Evolutionary conservation across 768 basidiomycete genomes (phyloP).

Genomic region (Tulasnella sp.): DNA sequence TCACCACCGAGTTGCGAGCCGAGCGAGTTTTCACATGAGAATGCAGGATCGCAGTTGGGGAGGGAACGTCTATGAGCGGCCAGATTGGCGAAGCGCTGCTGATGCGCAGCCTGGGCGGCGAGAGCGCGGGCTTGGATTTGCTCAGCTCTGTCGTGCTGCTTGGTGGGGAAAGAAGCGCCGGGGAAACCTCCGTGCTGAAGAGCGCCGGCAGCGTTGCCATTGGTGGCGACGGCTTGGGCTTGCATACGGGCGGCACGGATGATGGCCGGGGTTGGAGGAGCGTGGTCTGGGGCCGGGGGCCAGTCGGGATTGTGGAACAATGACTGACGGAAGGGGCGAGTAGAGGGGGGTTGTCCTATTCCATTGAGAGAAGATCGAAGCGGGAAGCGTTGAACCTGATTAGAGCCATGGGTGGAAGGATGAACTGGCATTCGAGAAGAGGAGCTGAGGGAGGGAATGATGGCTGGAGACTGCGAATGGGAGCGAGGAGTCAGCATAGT

Average conservation of each 20-base stretch:
- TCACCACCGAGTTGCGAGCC: not conserved
- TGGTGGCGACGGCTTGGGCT: not conserved
- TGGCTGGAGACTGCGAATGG: not conserved
- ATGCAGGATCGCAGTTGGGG: not conserved
- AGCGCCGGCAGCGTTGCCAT: not conserved
- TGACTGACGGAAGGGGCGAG: constrained; percentile 3
- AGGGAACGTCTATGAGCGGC: not conserved
- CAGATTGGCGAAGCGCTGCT: constrained; percentile 7
- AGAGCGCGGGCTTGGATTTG: constrained; percentile 19
- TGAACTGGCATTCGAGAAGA: constrained; percentile 7
- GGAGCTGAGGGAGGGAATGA: not conserved
- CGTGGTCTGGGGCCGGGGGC: constrained; percentile 7
- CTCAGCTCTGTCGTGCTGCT: constrained; percentile 6
- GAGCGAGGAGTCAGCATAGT: not conserved
- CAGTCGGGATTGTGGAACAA: constrained; percentile 14
- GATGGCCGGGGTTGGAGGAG: constrained; percentile 15
- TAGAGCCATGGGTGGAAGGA: constrained; percentile 5
- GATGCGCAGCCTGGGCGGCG: constrained; percentile 17
- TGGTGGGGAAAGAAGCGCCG: not conserved
- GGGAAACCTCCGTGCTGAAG: not conserved
- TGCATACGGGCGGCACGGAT: constrained; percentile 10
- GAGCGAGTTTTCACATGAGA: not conserved
- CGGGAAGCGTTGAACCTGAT: constrained; percentile 7
- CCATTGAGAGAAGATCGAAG: constrained; percentile 4
- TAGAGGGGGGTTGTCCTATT: not conserved